Evolutionary conservation across 805 yeast genomes (phyloP).

Genomic region (Wickerhamiella shivajii): DNA sequence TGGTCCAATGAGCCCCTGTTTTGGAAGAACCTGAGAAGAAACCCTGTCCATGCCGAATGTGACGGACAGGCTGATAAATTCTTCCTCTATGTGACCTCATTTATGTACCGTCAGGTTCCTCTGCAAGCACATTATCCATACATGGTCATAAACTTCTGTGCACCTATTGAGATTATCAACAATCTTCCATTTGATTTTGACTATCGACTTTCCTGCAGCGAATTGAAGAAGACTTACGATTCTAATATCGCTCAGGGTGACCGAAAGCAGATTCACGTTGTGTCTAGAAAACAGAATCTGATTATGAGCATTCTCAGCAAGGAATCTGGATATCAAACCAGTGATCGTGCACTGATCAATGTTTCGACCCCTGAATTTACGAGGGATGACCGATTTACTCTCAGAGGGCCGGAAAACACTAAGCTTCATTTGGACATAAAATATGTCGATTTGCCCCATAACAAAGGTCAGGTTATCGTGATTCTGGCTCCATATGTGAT

Average conservation of each 20-base stretch:
- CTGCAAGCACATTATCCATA: slow-evolving; percentile 69
- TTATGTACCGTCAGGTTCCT: slow-evolving; percentile 51
- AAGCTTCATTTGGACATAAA: slow-evolving; percentile 46
- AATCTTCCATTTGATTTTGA: slow-evolving; percentile 68
- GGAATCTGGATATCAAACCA: slow-evolving; percentile 43
- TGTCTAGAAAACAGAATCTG: slow-evolving; percentile 54
- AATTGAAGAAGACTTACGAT: slow-evolving; percentile 50
- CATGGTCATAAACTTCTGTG: slow-evolving; percentile 57
- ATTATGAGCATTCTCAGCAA: slow-evolving; percentile 44
- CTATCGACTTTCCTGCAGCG: slow-evolving; percentile 65
- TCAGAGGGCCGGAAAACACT: slow-evolving; percentile 51
- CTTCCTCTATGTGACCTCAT: slow-evolving; percentile 61
- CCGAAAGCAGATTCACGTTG: slow-evolving; percentile 64
- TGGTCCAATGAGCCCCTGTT: slow-evolving; percentile 53
- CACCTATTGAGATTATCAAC: slow-evolving; percentile 79
- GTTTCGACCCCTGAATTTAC: slow-evolving; percentile 35
- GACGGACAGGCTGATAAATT: slow-evolving; percentile 32
- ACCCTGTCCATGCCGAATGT: slow-evolving; percentile 48
- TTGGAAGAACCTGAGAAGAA: slow-evolving; percentile 48
- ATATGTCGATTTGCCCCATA: slow-evolving; percentile 31
- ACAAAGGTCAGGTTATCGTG: slow-evolving; percentile 16
- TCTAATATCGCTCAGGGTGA: slow-evolving; percentile 49
- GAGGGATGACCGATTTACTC: slow-evolving; percentile 37
- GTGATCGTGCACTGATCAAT: slow-evolving; percentile 59
- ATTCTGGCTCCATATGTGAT: slow-evolving; percentile 78